Evolutionary conservation across 2,329 filamentous ascomycete genomes (phyloP).

Genomic region (Calycina marina): DNA sequence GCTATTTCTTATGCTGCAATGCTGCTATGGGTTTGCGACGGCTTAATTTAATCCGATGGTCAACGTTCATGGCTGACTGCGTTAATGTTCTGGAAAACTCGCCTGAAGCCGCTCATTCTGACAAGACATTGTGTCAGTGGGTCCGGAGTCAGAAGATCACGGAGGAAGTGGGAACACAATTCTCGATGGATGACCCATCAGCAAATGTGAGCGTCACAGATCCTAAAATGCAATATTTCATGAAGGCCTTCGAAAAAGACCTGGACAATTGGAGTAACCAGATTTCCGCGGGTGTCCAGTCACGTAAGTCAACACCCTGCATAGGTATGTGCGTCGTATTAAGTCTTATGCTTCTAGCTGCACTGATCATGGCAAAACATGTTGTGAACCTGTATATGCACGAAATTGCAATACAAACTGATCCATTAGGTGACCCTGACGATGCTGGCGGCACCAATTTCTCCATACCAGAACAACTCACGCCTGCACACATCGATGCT

Average conservation of each 20-base stretch:
- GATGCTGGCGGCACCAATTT: slow-evolving; percentile 8
- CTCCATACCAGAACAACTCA: slow-evolving; percentile 13
- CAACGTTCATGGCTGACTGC: slow-evolving; percentile 29
- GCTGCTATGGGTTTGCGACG: slow-evolving; percentile 29
- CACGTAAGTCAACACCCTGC: slow-evolving; percentile 14
- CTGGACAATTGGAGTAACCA: slow-evolving; percentile 32
- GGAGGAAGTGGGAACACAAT: slow-evolving; percentile 39
- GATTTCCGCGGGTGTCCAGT: slow-evolving; percentile 24
- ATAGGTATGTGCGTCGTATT: slow-evolving; percentile 3
- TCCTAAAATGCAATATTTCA: slow-evolving; percentile 35
- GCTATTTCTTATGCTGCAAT: slow-evolving; percentile 25
- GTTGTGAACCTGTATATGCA: slow-evolving; percentile 42
- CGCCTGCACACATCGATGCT: slow-evolving; percentile 31
- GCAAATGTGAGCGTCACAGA: slow-evolving; percentile 35
- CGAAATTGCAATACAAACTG: slow-evolving; percentile 42
- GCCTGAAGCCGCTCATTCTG: slow-evolving; percentile 26
- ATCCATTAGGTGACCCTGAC: slow-evolving; percentile 25
- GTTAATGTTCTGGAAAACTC: slow-evolving; percentile 28
- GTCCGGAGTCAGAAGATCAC: slow-evolving; percentile 32
- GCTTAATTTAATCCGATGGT: slow-evolving; percentile 30
- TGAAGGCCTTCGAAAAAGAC: slow-evolving; percentile 39
- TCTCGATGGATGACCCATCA: slow-evolving; percentile 32
- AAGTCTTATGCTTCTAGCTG: slow-evolving; percentile 21
- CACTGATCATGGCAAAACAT: slow-evolving; percentile 35
- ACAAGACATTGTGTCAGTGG: slow-evolving; percentile 28